A percentile compares a stretch with the other conserved stretches of the same genome.
These are phyloP conservation scores for Lachnellula cervina DNA, from an alignment of 2,329 filamentous ascomycete genomes.

Conservation along the genomic window DNA sequence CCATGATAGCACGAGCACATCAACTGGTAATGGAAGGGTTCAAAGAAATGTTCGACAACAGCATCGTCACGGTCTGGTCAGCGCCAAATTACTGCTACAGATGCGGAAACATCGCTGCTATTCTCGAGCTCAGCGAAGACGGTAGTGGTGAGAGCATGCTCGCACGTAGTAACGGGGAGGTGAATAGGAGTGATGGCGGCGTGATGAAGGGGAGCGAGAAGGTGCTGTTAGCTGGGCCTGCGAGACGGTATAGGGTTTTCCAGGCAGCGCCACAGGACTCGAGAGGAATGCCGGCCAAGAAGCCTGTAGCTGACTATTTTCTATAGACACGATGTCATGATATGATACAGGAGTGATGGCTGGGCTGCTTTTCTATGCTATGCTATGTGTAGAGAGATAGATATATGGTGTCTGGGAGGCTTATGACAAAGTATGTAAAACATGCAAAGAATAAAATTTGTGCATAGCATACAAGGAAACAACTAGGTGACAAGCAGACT, in stretches of 20 bases:
- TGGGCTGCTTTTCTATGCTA: too few species aligned
- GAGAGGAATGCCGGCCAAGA: conserved; percentile 97
- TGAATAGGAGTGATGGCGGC: conserved; percentile 51
- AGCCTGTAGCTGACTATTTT: conserved; percentile 96
- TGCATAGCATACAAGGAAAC: too few species aligned
- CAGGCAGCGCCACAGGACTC: conserved; percentile 95
- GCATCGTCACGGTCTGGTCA: conserved; percentile 98
- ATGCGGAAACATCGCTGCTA: conserved; percentile 92
- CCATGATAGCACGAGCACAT: conserved; percentile 87
- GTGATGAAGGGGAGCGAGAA: conserved; percentile 49
- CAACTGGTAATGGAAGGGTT: conserved; percentile 99
- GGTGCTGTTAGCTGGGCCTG: conserved; percentile 63
- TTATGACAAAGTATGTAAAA: too few species aligned
- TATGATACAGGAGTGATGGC: not conserved
- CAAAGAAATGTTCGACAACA: conserved; percentile 97
- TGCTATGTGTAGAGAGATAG: too few species aligned
- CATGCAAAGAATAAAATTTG: too few species aligned
- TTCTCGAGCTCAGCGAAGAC: conserved; percentile 88
- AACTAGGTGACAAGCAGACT: too few species aligned
- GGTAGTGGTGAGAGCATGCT: conserved; percentile 59
- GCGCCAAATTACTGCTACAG: conserved; percentile 92
- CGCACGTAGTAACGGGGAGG: conserved; percentile 36
- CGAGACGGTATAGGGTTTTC: conserved; percentile 88
- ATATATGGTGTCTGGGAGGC: too few species aligned
- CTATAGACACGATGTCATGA: conserved; percentile 37